Conservation (phyloP, 352 stramenopile genomes). For the Lagenidium sp. region DNA sequence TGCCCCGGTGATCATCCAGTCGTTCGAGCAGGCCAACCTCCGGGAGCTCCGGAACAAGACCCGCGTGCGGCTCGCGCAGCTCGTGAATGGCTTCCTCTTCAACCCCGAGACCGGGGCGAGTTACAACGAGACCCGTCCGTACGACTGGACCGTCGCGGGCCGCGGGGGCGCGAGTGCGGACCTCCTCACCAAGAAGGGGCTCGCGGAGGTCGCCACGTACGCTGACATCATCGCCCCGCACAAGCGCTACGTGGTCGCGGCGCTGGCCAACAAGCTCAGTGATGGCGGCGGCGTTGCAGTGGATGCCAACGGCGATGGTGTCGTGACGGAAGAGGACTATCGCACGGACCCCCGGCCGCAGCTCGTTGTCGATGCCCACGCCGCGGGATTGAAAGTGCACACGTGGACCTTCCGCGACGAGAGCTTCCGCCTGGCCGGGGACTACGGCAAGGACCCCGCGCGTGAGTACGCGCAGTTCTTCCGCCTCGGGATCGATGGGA, state of each 20-base stretch:
- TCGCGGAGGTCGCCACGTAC: conserved; percentile 60
- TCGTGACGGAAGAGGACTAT: conserved; percentile 52
- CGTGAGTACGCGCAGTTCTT: conserved; percentile 65
- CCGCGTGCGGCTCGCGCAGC: conserved; percentile 74
- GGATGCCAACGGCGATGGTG: conserved; percentile 57
- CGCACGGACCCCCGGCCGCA: conserved; percentile 25
- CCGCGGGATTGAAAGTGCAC: conserved; percentile 44
- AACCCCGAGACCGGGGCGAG: conserved; percentile 50
- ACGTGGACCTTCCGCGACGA: conserved; percentile 66
- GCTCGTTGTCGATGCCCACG: conserved; percentile 48
- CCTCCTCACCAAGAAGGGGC: conserved; percentile 38
- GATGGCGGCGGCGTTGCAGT: conserved; percentile 26
- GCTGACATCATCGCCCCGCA: conserved; percentile 62
- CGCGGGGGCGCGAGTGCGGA: conserved; percentile 41
- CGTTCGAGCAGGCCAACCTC: conserved; percentile 70
- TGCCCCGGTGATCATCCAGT: conserved; percentile 64
- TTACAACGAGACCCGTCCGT: conserved; percentile 37
- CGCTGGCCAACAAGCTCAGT: conserved; percentile 27
- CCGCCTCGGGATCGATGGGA: conserved; percentile 39
- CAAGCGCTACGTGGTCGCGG: conserved; percentile 75
- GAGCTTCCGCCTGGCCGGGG: conserved; percentile 38
- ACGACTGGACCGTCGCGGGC: conserved; percentile 57
- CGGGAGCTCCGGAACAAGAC: conserved; percentile 52
- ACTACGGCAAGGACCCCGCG: conserved; percentile 53
- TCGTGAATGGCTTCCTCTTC: conserved; percentile 47